Evolutionary conservation across 2,329 filamentous ascomycete species (phyloP), one percentile per base, ranked within the genome.

Genomic region (Verticillium nubilum): DNA sequence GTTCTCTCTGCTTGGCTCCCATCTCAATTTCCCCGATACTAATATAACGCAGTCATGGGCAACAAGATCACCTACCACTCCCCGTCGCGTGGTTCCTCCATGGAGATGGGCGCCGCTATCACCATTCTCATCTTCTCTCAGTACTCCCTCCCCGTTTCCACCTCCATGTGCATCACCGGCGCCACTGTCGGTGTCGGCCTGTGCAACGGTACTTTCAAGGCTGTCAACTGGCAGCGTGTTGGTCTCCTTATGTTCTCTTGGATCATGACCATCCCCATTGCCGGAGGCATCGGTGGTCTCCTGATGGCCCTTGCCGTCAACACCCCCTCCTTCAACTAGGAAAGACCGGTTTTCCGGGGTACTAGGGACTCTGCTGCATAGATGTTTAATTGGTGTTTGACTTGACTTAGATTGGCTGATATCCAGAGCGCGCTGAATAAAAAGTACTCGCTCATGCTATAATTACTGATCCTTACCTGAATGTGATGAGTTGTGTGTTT

Each of bases 21-120:
- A 15, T n/a, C 3, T 35, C n/a, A 17, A 3, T 28, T 28, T 7
- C 19, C 17, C 5, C 35, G 17, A 23, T 3, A 23, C 42, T 47
- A 47, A 47, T 19, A 53, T n/a, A 52, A 57, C 17, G 63, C 64
- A 86, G 86, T 90, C 73, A 91, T 92, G 88, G 89, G 89, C 58
- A 92, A 92, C 80, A 89, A 89, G 74, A 86, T 90, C 72, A 91
- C 88, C 60, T 89, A 89, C 73, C 87, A 90, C 74, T 81, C 78
- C 25, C 80, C 80, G 28, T 77, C 72, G 65, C 74, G 80, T 65
- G 80, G 78, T 57, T 90, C 77, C 66, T 91, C 87, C 56, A 92
- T 92, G 89, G 89, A 92, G 71, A 84, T 92, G 83, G 89, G 89
- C 54, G 88, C 89, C 52, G 88, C 89, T 65, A 85, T 92, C 65